Evolutionary conservation across 768 basidiomycete species (phyloP), one percentile per base, ranked within the genome.

Genomic region (Neoboletus brunneissimus): DNA sequence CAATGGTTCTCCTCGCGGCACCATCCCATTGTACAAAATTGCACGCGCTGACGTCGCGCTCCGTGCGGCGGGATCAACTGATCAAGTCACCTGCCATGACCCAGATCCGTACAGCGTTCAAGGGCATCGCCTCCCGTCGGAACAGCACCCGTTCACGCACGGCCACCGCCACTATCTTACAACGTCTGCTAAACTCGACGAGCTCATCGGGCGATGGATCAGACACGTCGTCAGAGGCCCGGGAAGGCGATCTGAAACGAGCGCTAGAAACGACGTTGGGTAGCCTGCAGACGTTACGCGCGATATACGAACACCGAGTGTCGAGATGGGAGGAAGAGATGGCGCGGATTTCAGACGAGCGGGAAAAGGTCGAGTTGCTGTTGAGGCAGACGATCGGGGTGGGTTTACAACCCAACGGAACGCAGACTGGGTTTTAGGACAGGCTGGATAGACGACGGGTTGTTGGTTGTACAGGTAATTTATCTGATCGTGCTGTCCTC

Each of bases 281-380:
- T 1, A 88, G 88, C 61, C 77, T 91, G 23, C 79, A 80, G 27
- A 76, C 80, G 18, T 74, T 92, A 51, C 80, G 84, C 34, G 70
- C 74, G 34, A 84, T 91, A 34, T 90, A 88, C 52, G 86, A 85
- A 22, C 79, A 86, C 59, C 75, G 88, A 18, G 88, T 87, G 66
- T 77, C 79, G 47, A 75, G 89, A 41, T 88, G 88, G 84, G 71
- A 77, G 38, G 86, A 88, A 16, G 89, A 89, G 72, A 85, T 90
- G 79, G 69, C 77, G 25, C 75, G 81, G 55, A 76, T 88, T 54
- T 75, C 77, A 47, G 83, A 86, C 29, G 90, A 92, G 54, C 76
- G 87, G 15, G 86, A 88, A 64, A 71, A 77, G 18, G 83, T 91
- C 4, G 85, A 87, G 60, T 60, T 88, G 51, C 70, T 91, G 41